phyloP scores from a whole-genome alignment of 257 asterid genomes.

The Nicotiana noctiflora region DNA sequence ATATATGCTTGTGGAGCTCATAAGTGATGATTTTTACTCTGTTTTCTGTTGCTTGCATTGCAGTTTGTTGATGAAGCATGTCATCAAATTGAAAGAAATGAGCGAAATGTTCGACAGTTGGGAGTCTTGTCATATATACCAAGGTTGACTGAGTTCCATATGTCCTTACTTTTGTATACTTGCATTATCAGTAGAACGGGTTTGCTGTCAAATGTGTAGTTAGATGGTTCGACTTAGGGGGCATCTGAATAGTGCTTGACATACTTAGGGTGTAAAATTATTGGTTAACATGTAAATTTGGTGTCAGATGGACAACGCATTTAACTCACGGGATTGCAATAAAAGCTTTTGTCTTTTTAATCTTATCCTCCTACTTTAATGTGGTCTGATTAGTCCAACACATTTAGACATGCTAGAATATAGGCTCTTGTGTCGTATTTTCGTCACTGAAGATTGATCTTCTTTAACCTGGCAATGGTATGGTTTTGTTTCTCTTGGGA shows the following conservation, averaged over 20 bases:
- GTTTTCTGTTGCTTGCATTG: conserved; percentile 13
- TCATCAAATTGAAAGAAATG: conserved; percentile 91
- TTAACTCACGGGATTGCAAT: background rate
- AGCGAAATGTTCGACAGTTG: conserved; percentile 65
- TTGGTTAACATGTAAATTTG: background rate
- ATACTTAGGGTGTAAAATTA: background rate
- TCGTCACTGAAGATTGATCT: background rate
- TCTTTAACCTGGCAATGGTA: background rate
- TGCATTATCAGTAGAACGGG: background rate
- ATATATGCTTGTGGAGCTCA: background rate
- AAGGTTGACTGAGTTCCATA: conserved; percentile 43
- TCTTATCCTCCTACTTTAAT: background rate
- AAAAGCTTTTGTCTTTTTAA: background rate
- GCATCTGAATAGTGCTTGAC: background rate
- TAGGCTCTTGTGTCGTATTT: background rate
- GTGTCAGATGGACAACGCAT: background rate
- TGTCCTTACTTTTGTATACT: background rate
- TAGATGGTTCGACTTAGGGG: background rate
- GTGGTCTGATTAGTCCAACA: background rate
- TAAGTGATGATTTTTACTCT: conserved; percentile 17
- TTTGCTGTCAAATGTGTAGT: background rate
- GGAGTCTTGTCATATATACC: conserved; percentile 88
- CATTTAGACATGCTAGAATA: background rate
- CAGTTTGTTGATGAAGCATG: conserved; percentile 98
- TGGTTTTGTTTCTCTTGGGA: background rate